Evolutionary conservation across 202 grass and related monocot species (phyloP).

Genomic region (Schoenoplectus tabernaemontani): DNA sequence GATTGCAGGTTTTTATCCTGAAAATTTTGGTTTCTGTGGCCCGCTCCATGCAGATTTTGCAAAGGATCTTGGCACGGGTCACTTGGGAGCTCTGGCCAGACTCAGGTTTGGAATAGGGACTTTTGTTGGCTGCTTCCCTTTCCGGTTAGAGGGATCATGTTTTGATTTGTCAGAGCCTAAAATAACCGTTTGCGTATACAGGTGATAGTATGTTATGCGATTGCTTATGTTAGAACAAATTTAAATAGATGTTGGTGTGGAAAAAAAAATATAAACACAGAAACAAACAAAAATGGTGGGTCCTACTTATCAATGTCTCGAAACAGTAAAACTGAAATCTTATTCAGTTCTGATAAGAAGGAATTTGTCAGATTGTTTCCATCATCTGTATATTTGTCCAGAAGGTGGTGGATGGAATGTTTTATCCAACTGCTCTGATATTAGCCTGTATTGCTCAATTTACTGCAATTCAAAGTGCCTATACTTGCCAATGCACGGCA

Average conservation of each 20-base stretch:
- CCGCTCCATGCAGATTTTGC: slow-evolving; percentile 34
- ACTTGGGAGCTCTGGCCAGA: background rate
- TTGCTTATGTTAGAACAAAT: background rate
- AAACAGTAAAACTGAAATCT: background rate
- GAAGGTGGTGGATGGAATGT: background rate
- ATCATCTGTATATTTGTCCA: background rate
- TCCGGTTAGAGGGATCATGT: background rate
- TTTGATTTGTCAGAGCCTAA: background rate
- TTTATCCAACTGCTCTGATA: background rate
- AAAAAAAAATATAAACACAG: background rate
- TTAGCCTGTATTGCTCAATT: background rate
- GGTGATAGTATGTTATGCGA: background rate
- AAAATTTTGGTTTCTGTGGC: background rate
- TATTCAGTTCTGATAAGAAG: background rate
- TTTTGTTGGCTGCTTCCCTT: background rate
- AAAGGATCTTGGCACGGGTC: background rate
- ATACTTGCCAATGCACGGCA: background rate
- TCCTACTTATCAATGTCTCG: background rate
- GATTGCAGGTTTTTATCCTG: slow-evolving; percentile 16
- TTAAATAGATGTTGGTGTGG: background rate
- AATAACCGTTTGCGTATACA: background rate
- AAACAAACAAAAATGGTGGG: background rate
- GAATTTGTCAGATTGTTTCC: background rate
- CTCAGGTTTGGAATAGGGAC: background rate
- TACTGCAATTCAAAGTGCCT: background rate